Base-by-base conservation (phyloP, 371 early-diverging fungal species). In the Mucor lusitanicus region DNA sequence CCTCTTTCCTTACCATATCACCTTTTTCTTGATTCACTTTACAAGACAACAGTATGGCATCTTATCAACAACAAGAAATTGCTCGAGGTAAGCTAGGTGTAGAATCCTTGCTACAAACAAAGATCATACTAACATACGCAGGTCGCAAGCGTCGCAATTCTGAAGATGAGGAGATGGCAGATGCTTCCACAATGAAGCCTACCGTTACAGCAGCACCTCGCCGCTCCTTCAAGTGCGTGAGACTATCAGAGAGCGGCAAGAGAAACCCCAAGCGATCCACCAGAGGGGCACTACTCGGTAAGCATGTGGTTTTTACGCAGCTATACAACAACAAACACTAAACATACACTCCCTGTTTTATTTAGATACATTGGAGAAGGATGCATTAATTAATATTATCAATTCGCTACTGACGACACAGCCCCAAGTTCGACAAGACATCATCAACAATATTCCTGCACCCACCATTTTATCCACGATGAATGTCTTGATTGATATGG, bases 391-490 rank as follows among this genome's bases (percentile, higher is more conserved):
- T 44, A 66, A 76, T 65, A 82, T 97, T 39, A 74, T 98, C 62
- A 85, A 83, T 48, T 80, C 84, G 33, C 76, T 98, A 40, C 83
- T 95, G 21, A 83, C 85, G 9, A 76, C 82, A 35, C 89, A 96
- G 75, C 93, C 95, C 12, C 73, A 81, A 17, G 80, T 96, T 23
- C 87, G 88, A 56, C 74, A 84, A 21, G 87, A 91, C 50, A 87
- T 96, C 42, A 87, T 91, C 65, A 74, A 85, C 7, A 85, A 92
- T 66, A 86, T 97, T 42, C 97, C 97, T 35, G 87, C 91, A 55
- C 98, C 98, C 27, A 94, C 97, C 12, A 83, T 97, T 57, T 77
- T 80, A 40, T 89, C 93, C n/a, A 93, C 92, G 0, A 79, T 88
- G 44, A 72, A 79, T 42, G 87, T 90, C 19, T 82, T 98, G 42